Conservation (phyloP, 2,329 filamentous ascomycete genomes). For the Colletotrichum sp. region DNA sequence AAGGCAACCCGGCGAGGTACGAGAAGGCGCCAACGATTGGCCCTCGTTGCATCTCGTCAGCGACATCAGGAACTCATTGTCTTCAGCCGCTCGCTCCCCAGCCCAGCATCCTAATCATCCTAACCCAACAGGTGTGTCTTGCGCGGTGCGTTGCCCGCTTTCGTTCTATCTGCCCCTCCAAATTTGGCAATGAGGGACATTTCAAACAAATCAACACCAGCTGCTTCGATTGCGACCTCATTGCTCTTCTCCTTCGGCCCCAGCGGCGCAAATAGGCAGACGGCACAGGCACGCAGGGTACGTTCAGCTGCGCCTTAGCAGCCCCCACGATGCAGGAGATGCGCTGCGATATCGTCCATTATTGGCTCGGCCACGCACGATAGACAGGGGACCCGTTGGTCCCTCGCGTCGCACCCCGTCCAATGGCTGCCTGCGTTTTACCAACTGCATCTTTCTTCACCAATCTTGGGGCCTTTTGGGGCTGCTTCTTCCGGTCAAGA, state of each 20-base stretch:
- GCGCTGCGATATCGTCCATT: constrained; percentile 1
- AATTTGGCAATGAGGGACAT: not conserved
- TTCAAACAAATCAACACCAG: not conserved
- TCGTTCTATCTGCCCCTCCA: not conserved
- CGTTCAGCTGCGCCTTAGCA: constrained; percentile 13
- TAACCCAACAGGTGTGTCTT: not conserved
- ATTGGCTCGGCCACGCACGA: constrained; percentile 13
- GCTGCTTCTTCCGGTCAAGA: constrained; percentile 5
- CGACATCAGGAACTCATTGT: not conserved
- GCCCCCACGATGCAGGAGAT: constrained; percentile 11
- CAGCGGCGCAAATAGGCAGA: not conserved
- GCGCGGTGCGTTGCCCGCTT: not conserved
- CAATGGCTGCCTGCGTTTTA: constrained; percentile 6
- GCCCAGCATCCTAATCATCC: not conserved
- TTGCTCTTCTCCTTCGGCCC: not conserved
- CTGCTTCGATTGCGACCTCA: not conserved
- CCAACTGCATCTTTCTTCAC: constrained; percentile 1
- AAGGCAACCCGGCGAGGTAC: not conserved
- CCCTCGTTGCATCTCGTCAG: not conserved
- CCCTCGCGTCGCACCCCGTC: constrained; percentile 4
- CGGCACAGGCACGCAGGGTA: constrained; percentile 6
- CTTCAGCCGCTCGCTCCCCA: not conserved
- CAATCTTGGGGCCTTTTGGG: not conserved
- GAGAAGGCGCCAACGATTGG: not conserved
- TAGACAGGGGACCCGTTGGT: not conserved